These are phyloP conservation scores for Aristolochia contorta DNA, from an alignment of 164 flowering plant species.

Conservation along the genomic window DNA sequence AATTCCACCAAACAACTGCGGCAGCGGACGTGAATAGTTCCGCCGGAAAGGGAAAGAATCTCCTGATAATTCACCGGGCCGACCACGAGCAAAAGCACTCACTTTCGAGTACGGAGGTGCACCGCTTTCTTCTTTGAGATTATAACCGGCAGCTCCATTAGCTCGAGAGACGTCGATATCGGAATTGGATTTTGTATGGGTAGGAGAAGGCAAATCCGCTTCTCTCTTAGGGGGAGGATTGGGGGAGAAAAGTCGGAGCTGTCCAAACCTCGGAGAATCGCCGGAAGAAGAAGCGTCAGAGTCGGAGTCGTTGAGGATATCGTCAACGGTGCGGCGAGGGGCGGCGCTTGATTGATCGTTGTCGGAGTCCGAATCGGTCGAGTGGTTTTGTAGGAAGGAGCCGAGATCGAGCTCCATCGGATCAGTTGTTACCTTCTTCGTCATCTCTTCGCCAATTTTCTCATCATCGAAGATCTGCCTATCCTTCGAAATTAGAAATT, in stretches of 20 bases:
- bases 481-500: too few species aligned
- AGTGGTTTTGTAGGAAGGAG: constrained; percentile 42
- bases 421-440: constrained; percentile 12
- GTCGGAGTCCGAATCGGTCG: constrained; percentile 24
- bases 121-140: too few species aligned
- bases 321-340: constrained; percentile 61
- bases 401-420: constrained; percentile 63
- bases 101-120: background rate
- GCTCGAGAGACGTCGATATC: constrained; percentile 1
- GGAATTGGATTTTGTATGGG: constrained; percentile 14
- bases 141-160: too few species aligned
- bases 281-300: constrained; percentile 40
- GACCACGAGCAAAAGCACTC: background rate
- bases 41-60: background rate
- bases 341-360: constrained; percentile 7
- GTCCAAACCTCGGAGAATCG: constrained; percentile 4
- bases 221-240: constrained; percentile 1
- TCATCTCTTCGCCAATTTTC: constrained; percentile 3
- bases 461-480: too few species aligned
- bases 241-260: constrained; percentile 8
- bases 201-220: constrained; percentile 14
- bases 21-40: constrained; percentile 17
- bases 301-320: constrained; percentile 71
- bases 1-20: constrained; percentile 44
- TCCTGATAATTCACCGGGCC: background rate